Evolutionary conservation across 2,329 filamentous ascomycete genomes (phyloP), one percentile per base, ranked within the genome.

Genomic region (Paraphaeosphaeria sporulosa): DNA sequence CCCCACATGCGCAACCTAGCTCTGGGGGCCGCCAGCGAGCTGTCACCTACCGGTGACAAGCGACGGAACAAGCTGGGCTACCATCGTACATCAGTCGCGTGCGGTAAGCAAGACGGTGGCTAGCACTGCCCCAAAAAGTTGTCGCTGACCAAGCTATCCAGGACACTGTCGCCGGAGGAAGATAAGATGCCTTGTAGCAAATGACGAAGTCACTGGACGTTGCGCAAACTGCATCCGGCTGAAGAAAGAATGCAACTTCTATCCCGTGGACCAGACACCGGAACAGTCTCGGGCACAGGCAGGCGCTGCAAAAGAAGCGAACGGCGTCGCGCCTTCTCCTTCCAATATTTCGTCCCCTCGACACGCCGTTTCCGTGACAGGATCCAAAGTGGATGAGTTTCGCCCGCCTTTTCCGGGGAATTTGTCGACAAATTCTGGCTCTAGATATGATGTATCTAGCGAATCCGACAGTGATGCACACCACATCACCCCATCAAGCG

Each of bases 171-270:
- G 94, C 72, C 87, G 92, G 75, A 90, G 94, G 69, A 98, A 98
- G 80, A 98, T 98, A 64, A 86, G 94, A 79, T 98, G 94, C 78
- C 87, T 97, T 54, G 85, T 92, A 46, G 88, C 91, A 9, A 84
- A 87, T 51, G 88, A 89, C 64, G 92, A 96, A 68, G 76, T 84
- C 10, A 87, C 92, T 71, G 89, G 89, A 48, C 89, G 93, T 65
- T 98, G 94, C 79, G 87, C 90, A 65, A 97, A 96, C 81, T 98
- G 94, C 79, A 96, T 97, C 71, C 89, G 93, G 49, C 82, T 98
- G 73, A 96, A 96, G 78, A 97, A 96, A 73, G 93, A 97, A 66
- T 98, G 94, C 79, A 92, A 90, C 74, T 98, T 96, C 79, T 91
- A 89, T 69, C 92, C 94, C 0, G 94, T 97, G 23, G 93, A 97